Conservation (phyloP, 2,329 filamentous ascomycete genomes). For the Fusarium sambucinum region DNA sequence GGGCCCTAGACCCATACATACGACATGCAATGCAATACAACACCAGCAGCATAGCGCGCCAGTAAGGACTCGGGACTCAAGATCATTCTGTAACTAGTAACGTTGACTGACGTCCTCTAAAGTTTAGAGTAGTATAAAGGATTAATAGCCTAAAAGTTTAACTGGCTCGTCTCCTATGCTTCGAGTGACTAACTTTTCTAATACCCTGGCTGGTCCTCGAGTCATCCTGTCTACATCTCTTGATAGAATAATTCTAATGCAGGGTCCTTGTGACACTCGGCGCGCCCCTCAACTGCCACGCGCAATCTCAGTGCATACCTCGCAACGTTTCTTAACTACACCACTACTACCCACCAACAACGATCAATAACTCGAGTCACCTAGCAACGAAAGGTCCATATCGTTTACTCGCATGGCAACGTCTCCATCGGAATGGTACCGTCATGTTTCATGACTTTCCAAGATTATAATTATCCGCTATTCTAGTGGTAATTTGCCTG, state of each 20-base stretch:
- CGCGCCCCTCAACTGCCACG: constrained; percentile 21
- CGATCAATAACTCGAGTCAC: constrained; percentile 13
- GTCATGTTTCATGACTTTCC: constrained; percentile 8
- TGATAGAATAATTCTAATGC: constrained; percentile 8
- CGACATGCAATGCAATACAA: constrained; percentile 8
- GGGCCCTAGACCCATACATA: constrained; percentile 9
- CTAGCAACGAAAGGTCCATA: constrained; percentile 6
- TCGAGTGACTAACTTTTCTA: background rate
- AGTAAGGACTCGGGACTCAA: background rate
- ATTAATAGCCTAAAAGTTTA: background rate
- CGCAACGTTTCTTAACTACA: background rate
- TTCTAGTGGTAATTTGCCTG: constrained; percentile 18
- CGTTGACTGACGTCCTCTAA: background rate
- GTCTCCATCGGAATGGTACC: constrained; percentile 25
- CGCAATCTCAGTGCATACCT: constrained; percentile 40
- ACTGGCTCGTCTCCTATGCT: background rate
- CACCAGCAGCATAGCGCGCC: constrained; percentile 4
- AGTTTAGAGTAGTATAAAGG: background rate
- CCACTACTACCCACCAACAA: constrained; percentile 7
- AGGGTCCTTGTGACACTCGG: constrained; percentile 30
- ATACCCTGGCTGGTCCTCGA: background rate
- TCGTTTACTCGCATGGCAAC: constrained; percentile 2
- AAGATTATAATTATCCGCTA: constrained; percentile 41
- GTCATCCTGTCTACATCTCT: background rate
- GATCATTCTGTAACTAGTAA: background rate